Evolutionary conservation across 768 basidiomycete genomes (phyloP), one percentile per base, ranked within the genome.

Genomic region (Termitomyces sp.): DNA sequence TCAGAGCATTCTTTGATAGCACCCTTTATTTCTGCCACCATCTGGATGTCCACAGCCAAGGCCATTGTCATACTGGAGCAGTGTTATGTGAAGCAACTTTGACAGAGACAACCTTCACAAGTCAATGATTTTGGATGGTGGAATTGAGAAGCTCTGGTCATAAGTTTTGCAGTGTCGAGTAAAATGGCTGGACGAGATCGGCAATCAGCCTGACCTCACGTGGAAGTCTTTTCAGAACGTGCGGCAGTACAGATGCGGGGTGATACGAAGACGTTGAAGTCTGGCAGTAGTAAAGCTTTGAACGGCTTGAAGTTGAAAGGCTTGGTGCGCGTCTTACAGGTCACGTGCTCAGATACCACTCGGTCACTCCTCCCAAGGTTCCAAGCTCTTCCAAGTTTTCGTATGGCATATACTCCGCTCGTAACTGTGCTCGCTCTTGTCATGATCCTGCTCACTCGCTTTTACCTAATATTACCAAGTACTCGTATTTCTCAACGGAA

Each of bases 1-100:
- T 88, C 85, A 16, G 86, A 76, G 60, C 90, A 92, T 64, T 92
- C 88, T 55, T 77, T 81, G 53, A 86, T 78, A 5, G 90, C 84
- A 38, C 67, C 68, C 25, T 86, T 76, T 50, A 94, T 64, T 22
- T 83, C 83, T 18, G 71, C 68, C n/a, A 83, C 71, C 48, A 81
- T 74, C 38, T 78, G 74, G n/a, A 60, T 58, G 63, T 87, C 81
- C 42, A 64, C 54, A 15, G 45, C 48, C 32, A 53, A 42, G 43
- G 60, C 54, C 9, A 58, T 54, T 29, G 66, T 48, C 65, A 69
- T 69, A 46, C 3, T 56, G 22, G 20, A 38, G 10, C 16, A n/a
- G n/a, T 38, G 11, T 23, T 7, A 35, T 9, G 46, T 35, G 33
- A 13, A 31, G 18, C 18, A n/a, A 31, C 36, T 50, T 50, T 13